phyloP scores from a whole-genome alignment of 768 basidiomycete species.

The Amanita pseudoporphyria region DNA sequence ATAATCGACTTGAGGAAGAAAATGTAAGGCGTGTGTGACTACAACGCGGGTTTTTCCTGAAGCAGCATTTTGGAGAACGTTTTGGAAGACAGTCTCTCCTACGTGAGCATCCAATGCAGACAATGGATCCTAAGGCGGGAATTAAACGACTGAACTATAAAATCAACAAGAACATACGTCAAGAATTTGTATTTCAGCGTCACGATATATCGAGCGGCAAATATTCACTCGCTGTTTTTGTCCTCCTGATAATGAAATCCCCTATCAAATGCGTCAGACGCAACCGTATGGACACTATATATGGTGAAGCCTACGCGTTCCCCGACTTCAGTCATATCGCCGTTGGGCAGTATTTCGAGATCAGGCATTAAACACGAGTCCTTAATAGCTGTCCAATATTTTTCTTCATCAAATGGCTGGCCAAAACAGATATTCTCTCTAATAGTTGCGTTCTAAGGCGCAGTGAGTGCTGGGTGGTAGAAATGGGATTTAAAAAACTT shows the following conservation, averaged over 20 bases:
- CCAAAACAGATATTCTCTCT: slow-evolving; percentile 90
- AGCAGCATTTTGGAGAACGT: slow-evolving; percentile 60
- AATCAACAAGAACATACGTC: slow-evolving; percentile 34
- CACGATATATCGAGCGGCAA: slow-evolving; percentile 78
- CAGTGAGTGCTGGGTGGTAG: slow-evolving; percentile 3
- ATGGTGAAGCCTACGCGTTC: slow-evolving; percentile 36
- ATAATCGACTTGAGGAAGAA: slow-evolving; percentile 81
- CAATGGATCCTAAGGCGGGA: slow-evolving; percentile 51
- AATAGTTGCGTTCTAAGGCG: slow-evolving; percentile 62
- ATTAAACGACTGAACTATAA: neutral
- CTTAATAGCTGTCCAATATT: slow-evolving; percentile 72
- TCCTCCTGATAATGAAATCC: slow-evolving; percentile 83
- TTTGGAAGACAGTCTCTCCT: slow-evolving; percentile 78
- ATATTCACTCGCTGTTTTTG: slow-evolving; percentile 76
- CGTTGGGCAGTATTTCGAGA: slow-evolving; percentile 63
- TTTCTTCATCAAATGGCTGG: slow-evolving; percentile 66
- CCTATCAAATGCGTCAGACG: slow-evolving; percentile 26
- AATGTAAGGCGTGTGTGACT: slow-evolving; percentile 88
- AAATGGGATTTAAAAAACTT: neutral
- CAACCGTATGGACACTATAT: neutral
- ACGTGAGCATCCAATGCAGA: slow-evolving; percentile 93
- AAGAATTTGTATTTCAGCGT: slow-evolving; percentile 80
- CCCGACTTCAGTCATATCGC: slow-evolving; percentile 80
- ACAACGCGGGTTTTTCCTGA: slow-evolving; percentile 73
- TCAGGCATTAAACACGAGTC: slow-evolving; percentile 78